Percentiles rank a stretch among this genome's conserved stretches.
Conservation (phyloP, 371 early-diverging fungal species). For the Parasitella parasitica region DNA sequence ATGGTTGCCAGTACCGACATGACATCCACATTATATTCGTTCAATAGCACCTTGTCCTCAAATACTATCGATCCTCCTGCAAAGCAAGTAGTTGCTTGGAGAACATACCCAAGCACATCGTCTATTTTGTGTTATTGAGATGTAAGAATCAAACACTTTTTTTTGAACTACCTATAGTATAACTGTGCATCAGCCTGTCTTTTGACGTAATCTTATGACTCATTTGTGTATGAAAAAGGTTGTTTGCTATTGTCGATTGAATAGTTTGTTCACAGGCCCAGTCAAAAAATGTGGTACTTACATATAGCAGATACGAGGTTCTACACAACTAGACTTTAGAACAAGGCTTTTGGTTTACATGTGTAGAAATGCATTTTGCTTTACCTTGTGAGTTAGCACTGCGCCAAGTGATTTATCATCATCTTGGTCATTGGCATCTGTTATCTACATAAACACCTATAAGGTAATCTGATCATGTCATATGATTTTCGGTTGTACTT, state of each 20-base stretch:
- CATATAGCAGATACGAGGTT: constrained; percentile 27
- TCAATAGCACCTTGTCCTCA: constrained; percentile 66
- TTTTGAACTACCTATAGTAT: constrained; percentile 25
- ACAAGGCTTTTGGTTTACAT: not conserved
- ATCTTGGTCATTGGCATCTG: not conserved
- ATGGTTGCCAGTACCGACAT: not conserved
- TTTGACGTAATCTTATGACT: constrained; percentile 16
- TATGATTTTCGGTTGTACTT: not conserved
- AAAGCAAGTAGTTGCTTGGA: constrained; percentile 21
- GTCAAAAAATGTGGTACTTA: constrained; percentile 3
- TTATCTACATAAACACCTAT: not conserved
- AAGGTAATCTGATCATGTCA: not conserved
- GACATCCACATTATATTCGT: constrained; percentile 45
- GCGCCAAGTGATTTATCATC: constrained; percentile 16
- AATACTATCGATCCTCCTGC: constrained; percentile 69
- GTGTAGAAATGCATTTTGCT: not conserved
- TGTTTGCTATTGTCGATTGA: constrained; percentile 3
- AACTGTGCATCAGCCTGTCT: constrained; percentile 21
- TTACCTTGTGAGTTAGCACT: constrained; percentile 29
- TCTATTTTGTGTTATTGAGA: no score
- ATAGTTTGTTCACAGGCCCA: no score
- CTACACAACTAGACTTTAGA: not conserved
- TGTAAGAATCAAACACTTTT: no score
- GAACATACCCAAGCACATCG: constrained; percentile 16
- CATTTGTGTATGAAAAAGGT: constrained; percentile 4